Base-by-base conservation (phyloP, 2,329 filamentous ascomycete genomes). In the Ophiobolus disseminans region DNA sequence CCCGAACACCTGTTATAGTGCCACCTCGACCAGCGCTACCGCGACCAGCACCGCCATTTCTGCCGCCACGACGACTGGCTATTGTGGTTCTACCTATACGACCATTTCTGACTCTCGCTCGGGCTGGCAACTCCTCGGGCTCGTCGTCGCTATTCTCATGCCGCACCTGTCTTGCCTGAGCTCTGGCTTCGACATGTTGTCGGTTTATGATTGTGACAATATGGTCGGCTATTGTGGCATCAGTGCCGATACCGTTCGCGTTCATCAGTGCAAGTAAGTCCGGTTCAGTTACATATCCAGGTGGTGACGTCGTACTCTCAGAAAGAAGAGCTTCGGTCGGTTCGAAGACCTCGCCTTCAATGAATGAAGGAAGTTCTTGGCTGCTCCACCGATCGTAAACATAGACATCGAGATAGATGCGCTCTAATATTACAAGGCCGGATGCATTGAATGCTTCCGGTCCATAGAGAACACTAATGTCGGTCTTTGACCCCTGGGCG, bases 161-260 rank as follows among this genome's bases (percentile, higher is more conserved):
- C 68, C 40, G 60, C 63, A 22, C 66, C 70, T n/a, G n/a, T 32
- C 69, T 62, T 14, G 66, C 72, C 52, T 74, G 80, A 66, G 80
- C 68, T 75, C 84, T 68, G 68, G 88, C 87, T 47, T 85, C 84
- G 40, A 91, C 93, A 66, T 99, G 99, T 61, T 92, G 82, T 50
- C 94, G 82, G 48, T 92, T 85, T 73, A 97, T 91, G 63, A 99
- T 96, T 74, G 93, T 99, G 49, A 90, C 86, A 65, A 99, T 99
- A 69, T 99, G 94, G 65, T 99, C 94, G 0, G 94, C 94, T 94
- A 99, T 99, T 1, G 94, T 99, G 5, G 94, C 94, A 76, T 99
- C 94, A 7, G 94, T 99, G 10, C 94, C 94, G 57, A 99, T 99
- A 2, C 94, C 94, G 69, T 99, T 99, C 34, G 91, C 92, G 75